These are phyloP conservation scores for Alternaria tenuissima DNA, from an alignment of 2,329 filamentous ascomycete species.

Conservation along the genomic window DNA sequence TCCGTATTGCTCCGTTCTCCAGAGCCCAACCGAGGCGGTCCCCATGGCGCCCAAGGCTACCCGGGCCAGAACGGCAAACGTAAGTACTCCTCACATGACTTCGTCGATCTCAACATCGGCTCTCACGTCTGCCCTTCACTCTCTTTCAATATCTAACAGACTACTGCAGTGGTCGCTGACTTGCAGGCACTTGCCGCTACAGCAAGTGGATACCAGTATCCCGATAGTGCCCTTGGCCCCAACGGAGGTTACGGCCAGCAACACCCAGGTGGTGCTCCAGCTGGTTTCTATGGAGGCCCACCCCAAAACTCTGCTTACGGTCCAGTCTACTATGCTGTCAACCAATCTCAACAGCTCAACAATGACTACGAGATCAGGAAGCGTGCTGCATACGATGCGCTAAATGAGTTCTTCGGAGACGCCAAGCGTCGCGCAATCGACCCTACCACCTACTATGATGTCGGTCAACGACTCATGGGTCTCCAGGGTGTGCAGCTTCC, in stretches of 20 bases:
- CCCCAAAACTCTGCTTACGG: slow-evolving; percentile 66
- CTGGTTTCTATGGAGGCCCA: slow-evolving; percentile 62
- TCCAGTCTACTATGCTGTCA: slow-evolving; percentile 80
- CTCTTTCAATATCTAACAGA: slow-evolving; percentile 46
- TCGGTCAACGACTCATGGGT: slow-evolving; percentile 86
- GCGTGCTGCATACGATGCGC: slow-evolving; percentile 79
- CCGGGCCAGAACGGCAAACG: slow-evolving; percentile 50
- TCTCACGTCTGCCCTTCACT: slow-evolving; percentile 11
- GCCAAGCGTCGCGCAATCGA: slow-evolving; percentile 92
- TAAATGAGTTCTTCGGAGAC: slow-evolving; percentile 94
- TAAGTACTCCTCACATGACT: slow-evolving; percentile 38
- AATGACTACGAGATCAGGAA: slow-evolving; percentile 78
- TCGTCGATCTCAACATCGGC: neutral
- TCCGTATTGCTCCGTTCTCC: slow-evolving; percentile 76
- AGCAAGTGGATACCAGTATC: slow-evolving; percentile 59
- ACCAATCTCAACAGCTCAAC: slow-evolving; percentile 70
- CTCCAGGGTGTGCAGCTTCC: slow-evolving; percentile 72
- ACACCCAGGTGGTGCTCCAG: slow-evolving; percentile 59
- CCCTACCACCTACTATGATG: slow-evolving; percentile 86
- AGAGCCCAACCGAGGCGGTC: slow-evolving; percentile 62
- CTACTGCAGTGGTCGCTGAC: slow-evolving; percentile 54
- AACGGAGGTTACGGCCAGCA: slow-evolving; percentile 57
- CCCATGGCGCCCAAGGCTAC: slow-evolving; percentile 47
- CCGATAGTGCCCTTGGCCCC: slow-evolving; percentile 49
- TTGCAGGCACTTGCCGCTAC: slow-evolving; percentile 59